Conservation (phyloP, 129 eudicot species). For the Helianthus tuberosus region DNA sequence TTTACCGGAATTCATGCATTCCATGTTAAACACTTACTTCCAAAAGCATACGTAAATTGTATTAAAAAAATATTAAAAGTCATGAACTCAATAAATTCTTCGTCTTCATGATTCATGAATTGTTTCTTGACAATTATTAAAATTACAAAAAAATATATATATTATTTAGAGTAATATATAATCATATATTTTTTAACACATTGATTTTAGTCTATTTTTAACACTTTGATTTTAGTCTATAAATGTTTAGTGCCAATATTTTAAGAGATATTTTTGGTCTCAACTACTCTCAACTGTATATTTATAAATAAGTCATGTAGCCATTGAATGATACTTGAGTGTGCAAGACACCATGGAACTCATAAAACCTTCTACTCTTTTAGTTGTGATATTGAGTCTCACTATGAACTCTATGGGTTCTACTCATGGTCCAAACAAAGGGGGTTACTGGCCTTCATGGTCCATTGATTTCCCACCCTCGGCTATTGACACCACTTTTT, state of each 20-base stretch:
- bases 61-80: not conserved
- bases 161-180: not conserved
- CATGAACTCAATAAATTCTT: not conserved
- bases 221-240: not conserved
- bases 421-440: constrained; percentile 42
- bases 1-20: not conserved
- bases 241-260: not conserved
- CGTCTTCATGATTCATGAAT: not conserved
- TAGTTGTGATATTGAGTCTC: constrained; percentile 29
- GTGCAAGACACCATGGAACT: constrained; percentile 22
- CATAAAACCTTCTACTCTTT: constrained; percentile 19
- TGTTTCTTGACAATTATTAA: not conserved
- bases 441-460: constrained; percentile 81
- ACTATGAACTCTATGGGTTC: constrained; percentile 29
- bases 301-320: constrained; percentile 20
- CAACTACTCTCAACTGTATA: constrained; percentile 21
- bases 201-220: too few relatives aligned
- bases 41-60: constrained; percentile 16
- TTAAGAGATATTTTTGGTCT: not conserved
- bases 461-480: constrained; percentile 46
- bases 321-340: constrained; percentile 8
- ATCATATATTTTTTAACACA: not conserved
- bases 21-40: constrained; percentile 33
- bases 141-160: not conserved
- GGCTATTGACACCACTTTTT: constrained; percentile 49